Conservation (phyloP, 208 protist genomes). For the Leptomonas pyrrhocoris region DNA sequence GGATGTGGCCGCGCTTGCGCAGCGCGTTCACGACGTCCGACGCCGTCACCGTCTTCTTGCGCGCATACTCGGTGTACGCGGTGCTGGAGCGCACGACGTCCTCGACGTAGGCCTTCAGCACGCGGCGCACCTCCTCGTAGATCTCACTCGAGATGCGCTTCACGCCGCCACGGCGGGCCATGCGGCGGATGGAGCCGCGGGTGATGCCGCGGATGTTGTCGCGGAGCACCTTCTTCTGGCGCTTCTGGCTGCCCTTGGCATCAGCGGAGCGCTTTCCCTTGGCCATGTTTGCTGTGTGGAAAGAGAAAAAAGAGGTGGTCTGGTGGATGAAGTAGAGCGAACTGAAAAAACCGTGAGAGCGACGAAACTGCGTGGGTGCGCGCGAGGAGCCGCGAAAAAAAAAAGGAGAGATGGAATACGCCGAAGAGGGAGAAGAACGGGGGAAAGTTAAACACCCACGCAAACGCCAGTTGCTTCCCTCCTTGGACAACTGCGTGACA, state of each 20-base stretch:
- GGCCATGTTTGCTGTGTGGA: no score
- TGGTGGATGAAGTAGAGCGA: not conserved
- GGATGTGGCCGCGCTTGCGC: slow-evolving; percentile 85
- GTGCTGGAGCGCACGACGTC: slow-evolving; percentile 82
- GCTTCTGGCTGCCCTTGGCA: slow-evolving; percentile 9
- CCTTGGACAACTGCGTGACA: no score
- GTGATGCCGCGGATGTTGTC: slow-evolving; percentile 89
- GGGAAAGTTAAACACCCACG: no score
- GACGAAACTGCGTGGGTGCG: not conserved
- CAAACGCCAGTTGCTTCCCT: no score
- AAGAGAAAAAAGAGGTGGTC: not conserved
- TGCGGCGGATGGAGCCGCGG: slow-evolving; percentile 85
- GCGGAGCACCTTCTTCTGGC: slow-evolving; percentile 28
- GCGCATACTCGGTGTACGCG: slow-evolving; percentile 89
- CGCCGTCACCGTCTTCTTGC: slow-evolving; percentile 88
- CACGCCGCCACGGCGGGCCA: slow-evolving; percentile 92
- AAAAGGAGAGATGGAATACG: not conserved
- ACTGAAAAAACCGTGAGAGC: not conserved
- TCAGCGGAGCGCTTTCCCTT: not conserved
- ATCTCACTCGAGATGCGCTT: slow-evolving; percentile 86
- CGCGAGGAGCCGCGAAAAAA: no score
- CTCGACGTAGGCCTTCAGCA: slow-evolving; percentile 87
- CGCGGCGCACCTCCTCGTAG: slow-evolving; percentile 73
- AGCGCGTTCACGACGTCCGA: slow-evolving; percentile 89
- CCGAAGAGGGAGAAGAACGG: not conserved